Evolutionary conservation across 371 early-diverging fungal species (phyloP), one percentile per base, ranked within the genome.

Genomic region (Syncephalastrum racemosum): DNA sequence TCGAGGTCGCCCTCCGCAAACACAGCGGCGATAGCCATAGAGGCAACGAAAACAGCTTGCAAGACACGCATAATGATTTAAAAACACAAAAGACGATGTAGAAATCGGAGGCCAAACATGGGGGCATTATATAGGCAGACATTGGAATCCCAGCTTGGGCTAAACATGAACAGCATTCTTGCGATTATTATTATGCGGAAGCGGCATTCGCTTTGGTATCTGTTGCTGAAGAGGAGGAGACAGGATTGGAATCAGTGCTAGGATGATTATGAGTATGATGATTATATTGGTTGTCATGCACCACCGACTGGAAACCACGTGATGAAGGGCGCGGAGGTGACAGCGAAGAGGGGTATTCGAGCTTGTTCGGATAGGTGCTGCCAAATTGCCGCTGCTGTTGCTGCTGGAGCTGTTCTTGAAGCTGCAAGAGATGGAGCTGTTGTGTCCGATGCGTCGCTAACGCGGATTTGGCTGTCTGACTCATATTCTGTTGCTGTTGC

Each of bases 371-470:
- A 16, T 39, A 22, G 53, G 49, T 14, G 39, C 36, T 19, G 22
- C 39, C 16, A 45, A 43, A 20, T 42, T 44, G 22, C 14, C 47
- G 50, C 24, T 48, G 43, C 46, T 58, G 60, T 40, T 59, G 64
- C n/a, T 55, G 43, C 31, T 54, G 62, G 18, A 59, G 39, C 23
- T 54, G 60, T 46, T 58, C 59, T 43, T 64, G 55, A 3, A 61
- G 49, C 41, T 40, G 25, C 25, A 53, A 31, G 31, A 63, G 36
- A 36, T 66, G 58, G 22, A 58, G 53, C 53, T 66, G 67, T 19
- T 66, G 67, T 1, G 58, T 52, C 59, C 58, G 52, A 44, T 64
- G 64, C 18, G 56, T 57, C 55, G 59, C 14, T 27, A 59, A 56
- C 6, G 64, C 64, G 16, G 62, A 31, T 31, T 31, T 31, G 12